Base-by-base conservation (phyloP, 768 basidiomycete species). In the Suillus sp. region DNA sequence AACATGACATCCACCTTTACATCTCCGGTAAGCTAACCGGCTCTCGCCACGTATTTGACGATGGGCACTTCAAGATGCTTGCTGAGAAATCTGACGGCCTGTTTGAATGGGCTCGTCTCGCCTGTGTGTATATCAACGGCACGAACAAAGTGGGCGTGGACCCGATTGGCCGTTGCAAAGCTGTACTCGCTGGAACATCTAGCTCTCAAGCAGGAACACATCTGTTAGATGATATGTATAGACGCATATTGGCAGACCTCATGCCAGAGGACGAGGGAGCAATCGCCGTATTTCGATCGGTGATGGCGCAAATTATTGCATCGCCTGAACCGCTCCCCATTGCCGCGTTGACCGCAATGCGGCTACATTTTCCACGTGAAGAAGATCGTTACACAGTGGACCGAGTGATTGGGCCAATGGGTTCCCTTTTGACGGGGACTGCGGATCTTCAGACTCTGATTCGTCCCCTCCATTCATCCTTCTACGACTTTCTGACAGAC, bases 401-500 rank as follows among this genome's bases (percentile, higher is more conserved):
- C n/a, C n/a, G n/a, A n/a, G n/a, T n/a, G n/a, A n/a, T n/a, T n/a
- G n/a, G n/a, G n/a, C n/a, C n/a, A n/a, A n/a, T n/a, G n/a, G n/a
- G n/a, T n/a, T n/a, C n/a, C n/a, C n/a, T n/a, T n/a, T n/a, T n/a
- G n/a, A n/a, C n/a, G n/a, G n/a, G n/a, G n/a, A n/a, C n/a, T n/a
- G n/a, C n/a, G 2, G 56, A 45, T 20, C 10, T 1, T 1, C 34
- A 35, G 5, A 47, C 22, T 4, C 55, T 63, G 3, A 62, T 72
- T 34, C 61, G 57, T 8, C 62, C 67, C 25, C 63, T 73, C 8
- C 74, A 75, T 37, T 50, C 70, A 5, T 75, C 74, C 0, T 72
- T 75, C 64, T 57, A 56, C 14, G 75, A 76, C 38, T 76, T 70
- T 55, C 66, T 74, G 13, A 60, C 42, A 2, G 60, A 69, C 54